A percentile compares a stretch with the other conserved stretches of the same genome.
phyloP scores from a whole-genome alignment of 1,284 basidiomycete genomes.

The Athelia sp. region DNA sequence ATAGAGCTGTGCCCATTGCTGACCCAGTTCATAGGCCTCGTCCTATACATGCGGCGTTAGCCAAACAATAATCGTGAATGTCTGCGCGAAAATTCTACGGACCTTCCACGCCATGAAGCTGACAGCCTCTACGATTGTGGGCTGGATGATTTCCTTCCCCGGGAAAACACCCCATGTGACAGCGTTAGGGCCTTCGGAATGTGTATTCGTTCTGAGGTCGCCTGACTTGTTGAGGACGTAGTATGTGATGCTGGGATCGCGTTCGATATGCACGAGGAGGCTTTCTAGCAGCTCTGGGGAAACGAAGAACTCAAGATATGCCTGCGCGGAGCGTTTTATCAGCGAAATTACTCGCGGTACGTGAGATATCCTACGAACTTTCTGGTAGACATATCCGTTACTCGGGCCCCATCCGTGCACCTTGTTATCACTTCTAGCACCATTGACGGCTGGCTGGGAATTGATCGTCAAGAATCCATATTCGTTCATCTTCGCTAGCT shows the following conservation, averaged over 20 bases:
- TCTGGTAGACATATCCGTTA: slow-evolving; percentile 96
- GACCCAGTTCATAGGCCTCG: slow-evolving; percentile 94
- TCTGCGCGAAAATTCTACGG: slow-evolving; percentile 13
- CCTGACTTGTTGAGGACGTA: slow-evolving; percentile 93
- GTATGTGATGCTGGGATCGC: slow-evolving; percentile 90
- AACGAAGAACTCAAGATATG: slow-evolving; percentile 97
- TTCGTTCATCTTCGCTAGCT: slow-evolving; percentile 83
- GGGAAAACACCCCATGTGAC: slow-evolving; percentile 99
- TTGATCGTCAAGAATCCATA: slow-evolving; percentile 97
- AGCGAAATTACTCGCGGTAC: not conserved
- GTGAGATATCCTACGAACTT: slow-evolving; percentile 45
- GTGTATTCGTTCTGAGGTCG: slow-evolving; percentile 90
- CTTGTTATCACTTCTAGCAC: slow-evolving; percentile 81
- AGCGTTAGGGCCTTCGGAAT: slow-evolving; percentile 91
- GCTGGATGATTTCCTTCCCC: slow-evolving; percentile 95
- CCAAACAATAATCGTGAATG: not conserved
- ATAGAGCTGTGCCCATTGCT: slow-evolving; percentile 92
- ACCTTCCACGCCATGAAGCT: slow-evolving; percentile 99
- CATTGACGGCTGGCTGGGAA: slow-evolving; percentile 96
- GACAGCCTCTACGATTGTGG: slow-evolving; percentile 95
- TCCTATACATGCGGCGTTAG: slow-evolving; percentile 47
- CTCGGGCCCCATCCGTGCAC: slow-evolving; percentile 93
- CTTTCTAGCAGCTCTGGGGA: slow-evolving; percentile 68
- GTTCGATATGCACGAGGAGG: slow-evolving; percentile 83
- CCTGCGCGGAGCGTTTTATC: slow-evolving; percentile 41